Evolutionary conservation across 495 filamentous ascomycete genomes (phyloP).

Genomic region (Rhypophila decipiens): DNA sequence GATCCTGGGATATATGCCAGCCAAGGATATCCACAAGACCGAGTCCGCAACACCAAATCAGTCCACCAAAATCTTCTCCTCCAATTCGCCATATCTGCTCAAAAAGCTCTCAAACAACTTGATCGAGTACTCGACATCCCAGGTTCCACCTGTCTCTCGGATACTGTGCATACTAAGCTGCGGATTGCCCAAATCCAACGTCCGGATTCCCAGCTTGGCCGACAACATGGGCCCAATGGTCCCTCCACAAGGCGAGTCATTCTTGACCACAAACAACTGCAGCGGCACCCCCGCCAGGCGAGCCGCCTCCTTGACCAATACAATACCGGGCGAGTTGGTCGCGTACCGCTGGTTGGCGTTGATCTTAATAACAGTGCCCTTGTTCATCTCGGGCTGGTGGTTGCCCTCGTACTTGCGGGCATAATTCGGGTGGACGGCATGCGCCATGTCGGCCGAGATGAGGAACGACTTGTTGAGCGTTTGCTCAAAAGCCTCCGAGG

Average conservation of each 20-base stretch:
- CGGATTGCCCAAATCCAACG: constrained; percentile 90
- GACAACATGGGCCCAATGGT: constrained; percentile 96
- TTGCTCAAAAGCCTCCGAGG: constrained; percentile 72
- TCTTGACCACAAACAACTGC: constrained; percentile 93
- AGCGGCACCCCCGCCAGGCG: constrained; percentile 64
- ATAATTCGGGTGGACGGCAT: constrained; percentile 93
- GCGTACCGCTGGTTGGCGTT: constrained; percentile 96
- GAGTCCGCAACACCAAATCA: too few relatives aligned
- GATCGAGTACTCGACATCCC: constrained; percentile 84
- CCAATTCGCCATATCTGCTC: constrained; percentile 69
- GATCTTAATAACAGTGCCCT: constrained; percentile 91
- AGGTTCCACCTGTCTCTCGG: constrained; percentile 78
- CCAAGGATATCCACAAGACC: too few relatives aligned
- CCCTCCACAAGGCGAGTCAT: constrained; percentile 88
- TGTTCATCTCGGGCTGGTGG: constrained; percentile 92
- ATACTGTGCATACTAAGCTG: constrained; percentile 97
- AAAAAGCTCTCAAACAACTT: constrained; percentile 86
- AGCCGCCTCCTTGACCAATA: constrained; percentile 82
- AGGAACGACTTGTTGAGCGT: constrained; percentile 89
- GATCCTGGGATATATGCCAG: too few relatives aligned
- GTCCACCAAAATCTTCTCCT: constrained; percentile 77
- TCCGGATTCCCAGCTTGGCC: constrained; percentile 76
- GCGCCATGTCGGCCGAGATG: constrained; percentile 95
- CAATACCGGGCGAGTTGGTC: constrained; percentile 92
- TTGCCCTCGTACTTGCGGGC: constrained; percentile 80